Conservation (phyloP, 208 protist species). For the Histomonas meleagridis region DNA sequence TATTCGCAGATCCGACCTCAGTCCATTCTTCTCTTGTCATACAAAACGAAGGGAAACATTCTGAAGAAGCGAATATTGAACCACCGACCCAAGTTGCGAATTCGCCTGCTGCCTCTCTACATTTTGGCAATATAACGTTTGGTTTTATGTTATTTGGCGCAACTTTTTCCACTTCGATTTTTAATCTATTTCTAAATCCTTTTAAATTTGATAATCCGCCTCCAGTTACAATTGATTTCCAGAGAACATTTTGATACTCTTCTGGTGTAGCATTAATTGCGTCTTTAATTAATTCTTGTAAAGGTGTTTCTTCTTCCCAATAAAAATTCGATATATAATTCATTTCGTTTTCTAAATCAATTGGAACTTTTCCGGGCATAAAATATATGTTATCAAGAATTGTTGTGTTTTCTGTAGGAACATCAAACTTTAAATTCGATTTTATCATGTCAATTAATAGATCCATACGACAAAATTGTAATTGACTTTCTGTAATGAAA, state of each 20-base stretch:
- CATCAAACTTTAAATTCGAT: not conserved
- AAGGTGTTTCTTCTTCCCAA: not conserved
- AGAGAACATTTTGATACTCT: not conserved
- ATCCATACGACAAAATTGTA: not conserved
- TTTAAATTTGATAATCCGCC: not conserved
- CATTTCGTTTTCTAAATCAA: not conserved
- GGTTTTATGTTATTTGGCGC: not conserved
- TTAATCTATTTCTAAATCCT: not conserved
- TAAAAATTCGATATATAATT: not conserved
- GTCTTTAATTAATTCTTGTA: not conserved
- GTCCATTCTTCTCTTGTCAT: not conserved
- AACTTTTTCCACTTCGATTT: not conserved
- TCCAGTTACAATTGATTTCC: not conserved
- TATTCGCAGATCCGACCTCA: not conserved
- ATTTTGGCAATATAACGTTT: not conserved
- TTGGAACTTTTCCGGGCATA: not conserved
- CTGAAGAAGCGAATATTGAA: constrained; percentile 9
- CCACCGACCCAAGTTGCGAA: not conserved
- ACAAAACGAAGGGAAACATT: not conserved
- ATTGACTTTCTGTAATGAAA: not conserved
- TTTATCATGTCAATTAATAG: not conserved
- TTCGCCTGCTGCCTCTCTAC: not conserved
- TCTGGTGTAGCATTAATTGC: not conserved
- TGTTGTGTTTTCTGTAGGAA: not conserved
- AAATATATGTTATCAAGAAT: not conserved